Evolutionary conservation across 352 stramenopile genomes (phyloP), one percentile per base, ranked within the genome.

Genomic region (Phytophthora hibernalis): DNA sequence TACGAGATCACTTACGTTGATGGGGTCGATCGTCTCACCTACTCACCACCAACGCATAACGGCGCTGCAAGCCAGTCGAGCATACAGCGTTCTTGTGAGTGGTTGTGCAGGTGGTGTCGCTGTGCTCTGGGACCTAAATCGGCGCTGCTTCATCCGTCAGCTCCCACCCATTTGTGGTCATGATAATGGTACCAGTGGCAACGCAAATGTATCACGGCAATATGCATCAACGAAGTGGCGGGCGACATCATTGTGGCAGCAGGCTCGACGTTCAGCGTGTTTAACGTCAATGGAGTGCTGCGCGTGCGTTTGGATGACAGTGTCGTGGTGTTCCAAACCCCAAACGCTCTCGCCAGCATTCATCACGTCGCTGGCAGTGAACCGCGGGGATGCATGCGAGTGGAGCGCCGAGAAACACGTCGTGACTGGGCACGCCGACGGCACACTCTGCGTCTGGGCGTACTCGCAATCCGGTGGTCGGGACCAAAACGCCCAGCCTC

Each of bases 41-140:
- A 54, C 57, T 1, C 85, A 93, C 12, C 35, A 56, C 15, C 55
- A 65, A 22, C 62, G 45, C 9, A 58, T 93, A 68, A 90, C 80
- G 1, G 77, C 74, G 1, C 52, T 92, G 1, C 71, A 84, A 33
- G 83, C 79, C 15, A 91, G 79, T 56, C 80, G 85, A 1, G 74
- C 77, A 3, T 89, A 88, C 72, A 91, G 81, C 42, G 55, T 92
- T 18, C 59, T 90, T 18, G 78, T 92, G 5, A 92, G 82, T 50
- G 83, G 83, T 15, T 92, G 85, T 58, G 61, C 72, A 5, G 71
- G 70, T 15, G 83, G 85, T 12, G 55, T 83, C 10, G 76, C 78
- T 4, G 76, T 91, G 13, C 72, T 93, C 13, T 93, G 85, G 85
- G 85, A 93, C 33, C 58, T 93, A 2, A 93, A 93, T 18, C 83